Evolutionary conservation across 2,329 filamentous ascomycete species (phyloP).

Genomic region (Xylariaceae sp.): DNA sequence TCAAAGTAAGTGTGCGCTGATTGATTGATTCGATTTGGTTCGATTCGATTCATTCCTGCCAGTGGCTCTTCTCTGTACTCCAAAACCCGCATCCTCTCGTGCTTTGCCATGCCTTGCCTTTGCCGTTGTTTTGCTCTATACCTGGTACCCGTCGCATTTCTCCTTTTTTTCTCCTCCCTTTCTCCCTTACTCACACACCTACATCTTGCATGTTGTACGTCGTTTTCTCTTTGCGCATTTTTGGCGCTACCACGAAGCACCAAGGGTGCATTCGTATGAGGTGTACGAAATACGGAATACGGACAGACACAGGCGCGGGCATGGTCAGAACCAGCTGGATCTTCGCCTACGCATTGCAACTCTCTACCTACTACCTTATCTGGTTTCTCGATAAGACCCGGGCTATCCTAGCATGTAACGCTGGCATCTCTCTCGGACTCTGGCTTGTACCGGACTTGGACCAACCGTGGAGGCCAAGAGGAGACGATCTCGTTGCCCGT

Average conservation of each 20-base stretch:
- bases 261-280: conserved; percentile 12
- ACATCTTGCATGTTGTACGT: conserved; percentile 10
- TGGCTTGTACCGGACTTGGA: conserved; percentile 15
- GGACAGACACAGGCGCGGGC: not conserved
- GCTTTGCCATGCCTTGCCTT: not conserved
- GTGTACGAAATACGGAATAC: conserved; percentile 3
- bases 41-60: conserved; percentile 12
- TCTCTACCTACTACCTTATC: conserved; percentile 7
- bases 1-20: conserved; percentile 48
- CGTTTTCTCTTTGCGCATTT: conserved; percentile 3
- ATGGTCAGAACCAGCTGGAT: conserved; percentile 1
- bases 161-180: conserved; percentile 11
- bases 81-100: conserved; percentile 7
- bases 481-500: conserved; percentile 18
- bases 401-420: conserved; percentile 9
- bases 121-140: conserved; percentile 4
- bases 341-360: conserved; percentile 15
- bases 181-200: not conserved
- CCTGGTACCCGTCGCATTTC: conserved; percentile 9
- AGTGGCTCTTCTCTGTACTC: conserved; percentile 23
- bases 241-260: conserved; percentile 8
- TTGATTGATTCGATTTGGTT: conserved; percentile 14
- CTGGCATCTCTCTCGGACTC: conserved; percentile 7
- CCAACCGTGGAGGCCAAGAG: conserved; percentile 21
- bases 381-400: conserved; percentile 11